Percentiles rank a stretch among this genome's conserved stretches.
Evolutionary conservation across 257 asterid genomes (phyloP).

Genomic region (Osmanthus fragrans): DNA sequence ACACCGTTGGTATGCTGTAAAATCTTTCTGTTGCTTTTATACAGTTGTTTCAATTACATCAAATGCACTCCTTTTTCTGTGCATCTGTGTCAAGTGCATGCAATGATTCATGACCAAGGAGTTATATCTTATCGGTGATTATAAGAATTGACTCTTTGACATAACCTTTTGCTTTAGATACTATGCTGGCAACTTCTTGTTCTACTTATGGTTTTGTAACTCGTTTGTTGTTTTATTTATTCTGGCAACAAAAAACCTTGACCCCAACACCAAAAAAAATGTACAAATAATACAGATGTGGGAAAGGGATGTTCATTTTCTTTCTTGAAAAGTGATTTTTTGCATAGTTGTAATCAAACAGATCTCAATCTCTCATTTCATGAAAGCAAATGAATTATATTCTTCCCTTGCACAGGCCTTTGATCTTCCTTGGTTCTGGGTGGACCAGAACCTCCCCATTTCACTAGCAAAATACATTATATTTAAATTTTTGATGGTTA

Average conservation of each 20-base stretch:
- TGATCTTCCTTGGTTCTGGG: not conserved
- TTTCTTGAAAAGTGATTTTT: not conserved
- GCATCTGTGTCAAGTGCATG: not conserved
- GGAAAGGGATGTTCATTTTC: not conserved
- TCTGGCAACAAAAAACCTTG: not conserved
- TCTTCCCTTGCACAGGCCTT: not conserved
- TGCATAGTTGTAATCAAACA: not conserved
- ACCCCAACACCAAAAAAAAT: not conserved
- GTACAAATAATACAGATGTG: not conserved
- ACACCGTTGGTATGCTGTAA: constrained; percentile 84
- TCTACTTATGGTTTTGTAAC: not conserved
- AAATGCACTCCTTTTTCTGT: not conserved
- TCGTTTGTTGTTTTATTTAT: not conserved
- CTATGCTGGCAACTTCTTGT: not conserved
- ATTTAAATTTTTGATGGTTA: not conserved
- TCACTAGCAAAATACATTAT: not conserved
- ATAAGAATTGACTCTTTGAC: not conserved
- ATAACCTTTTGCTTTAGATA: not conserved
- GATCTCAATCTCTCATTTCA: not conserved
- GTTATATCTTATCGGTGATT: not conserved
- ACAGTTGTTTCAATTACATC: not conserved
- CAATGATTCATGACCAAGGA: not conserved
- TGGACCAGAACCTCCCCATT: not conserved
- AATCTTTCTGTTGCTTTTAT: constrained; percentile 2
- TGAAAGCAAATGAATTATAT: not conserved